These are phyloP conservation scores for Thelonectria rubi DNA, from an alignment of 2,329 filamentous ascomycete genomes.

Conservation along the genomic window DNA sequence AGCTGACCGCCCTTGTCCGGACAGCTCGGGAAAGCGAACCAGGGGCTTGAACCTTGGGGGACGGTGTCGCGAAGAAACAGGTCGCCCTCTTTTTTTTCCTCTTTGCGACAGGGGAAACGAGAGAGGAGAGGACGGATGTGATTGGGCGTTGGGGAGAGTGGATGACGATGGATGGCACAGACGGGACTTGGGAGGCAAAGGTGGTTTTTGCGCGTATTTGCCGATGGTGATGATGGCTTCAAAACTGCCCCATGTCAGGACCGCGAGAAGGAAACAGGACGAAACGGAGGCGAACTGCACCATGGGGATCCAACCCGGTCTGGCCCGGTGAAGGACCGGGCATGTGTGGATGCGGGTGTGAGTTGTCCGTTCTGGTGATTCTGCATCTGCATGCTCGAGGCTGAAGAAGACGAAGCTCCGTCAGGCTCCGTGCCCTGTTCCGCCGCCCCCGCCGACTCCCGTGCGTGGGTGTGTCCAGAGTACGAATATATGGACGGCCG, in stretches of 20 bases:
- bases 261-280: background rate
- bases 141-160: constrained; percentile 17
- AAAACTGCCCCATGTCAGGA: background rate
- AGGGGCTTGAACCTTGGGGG: constrained; percentile 25
- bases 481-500: background rate
- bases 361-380: background rate
- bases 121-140: constrained; percentile 8
- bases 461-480: too few relatives aligned
- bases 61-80: background rate
- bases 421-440: constrained; percentile 16
- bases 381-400: background rate
- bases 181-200: background rate
- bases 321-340: constrained; percentile 7
- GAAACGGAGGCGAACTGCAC: background rate
- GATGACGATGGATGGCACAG: constrained; percentile 22
- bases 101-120: constrained; percentile 5
- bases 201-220: background rate
- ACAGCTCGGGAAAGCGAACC: constrained; percentile 36
- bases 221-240: background rate
- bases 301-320: too few relatives aligned
- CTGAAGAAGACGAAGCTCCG: constrained; percentile 15
- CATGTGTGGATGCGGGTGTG: background rate
- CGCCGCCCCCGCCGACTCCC: constrained; percentile 8
- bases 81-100: background rate
- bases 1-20: constrained; percentile 31